These are phyloP conservation scores for Aureobasidium namibiae DNA, from an alignment of 2,329 filamentous ascomycete species.

Conservation along the genomic window DNA sequence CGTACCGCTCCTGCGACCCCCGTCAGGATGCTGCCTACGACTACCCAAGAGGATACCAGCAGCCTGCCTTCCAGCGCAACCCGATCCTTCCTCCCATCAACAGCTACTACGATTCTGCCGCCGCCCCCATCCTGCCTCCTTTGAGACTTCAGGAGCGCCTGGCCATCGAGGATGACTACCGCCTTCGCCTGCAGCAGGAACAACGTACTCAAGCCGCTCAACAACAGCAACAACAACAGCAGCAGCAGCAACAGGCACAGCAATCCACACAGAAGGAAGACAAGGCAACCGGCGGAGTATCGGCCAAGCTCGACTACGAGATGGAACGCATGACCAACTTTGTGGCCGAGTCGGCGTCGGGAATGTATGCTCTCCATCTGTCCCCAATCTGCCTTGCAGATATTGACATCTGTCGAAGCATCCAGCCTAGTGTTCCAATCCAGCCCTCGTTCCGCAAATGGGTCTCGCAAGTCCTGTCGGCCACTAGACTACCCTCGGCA, in stretches of 20 bases:
- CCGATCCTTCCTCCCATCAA: constrained; percentile 27
- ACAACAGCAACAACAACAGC: constrained; percentile 23
- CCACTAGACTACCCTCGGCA: constrained; percentile 80
- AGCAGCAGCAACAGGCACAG: constrained; percentile 33
- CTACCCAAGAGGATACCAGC: constrained; percentile 30
- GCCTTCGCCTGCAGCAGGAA: constrained; percentile 30
- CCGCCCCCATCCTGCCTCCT: constrained; percentile 39
- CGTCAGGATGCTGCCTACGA: constrained; percentile 38
- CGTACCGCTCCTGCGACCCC: constrained; percentile 32
- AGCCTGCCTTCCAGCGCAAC: constrained; percentile 19
- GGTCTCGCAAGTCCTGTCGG: constrained; percentile 81
- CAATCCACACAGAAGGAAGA: constrained; percentile 46
- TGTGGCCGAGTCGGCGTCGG: constrained; percentile 78
- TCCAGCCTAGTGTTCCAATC: constrained; percentile 53
- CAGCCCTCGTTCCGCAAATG: constrained; percentile 75
- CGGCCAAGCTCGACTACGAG: constrained; percentile 90
- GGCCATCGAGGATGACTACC: constrained; percentile 31
- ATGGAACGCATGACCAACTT: constrained; percentile 95
- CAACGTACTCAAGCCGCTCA: constrained; percentile 26
- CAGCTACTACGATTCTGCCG: constrained; percentile 37
- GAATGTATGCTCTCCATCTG: constrained; percentile 55
- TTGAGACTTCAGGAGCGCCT: constrained; percentile 35
- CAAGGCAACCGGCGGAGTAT: constrained; percentile 73
- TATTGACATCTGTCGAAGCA: constrained; percentile 56
- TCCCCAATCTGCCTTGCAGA: constrained; percentile 50